Conservation (phyloP, 768 basidiomycete genomes). For the Rhodotorula babjevae region DNA sequence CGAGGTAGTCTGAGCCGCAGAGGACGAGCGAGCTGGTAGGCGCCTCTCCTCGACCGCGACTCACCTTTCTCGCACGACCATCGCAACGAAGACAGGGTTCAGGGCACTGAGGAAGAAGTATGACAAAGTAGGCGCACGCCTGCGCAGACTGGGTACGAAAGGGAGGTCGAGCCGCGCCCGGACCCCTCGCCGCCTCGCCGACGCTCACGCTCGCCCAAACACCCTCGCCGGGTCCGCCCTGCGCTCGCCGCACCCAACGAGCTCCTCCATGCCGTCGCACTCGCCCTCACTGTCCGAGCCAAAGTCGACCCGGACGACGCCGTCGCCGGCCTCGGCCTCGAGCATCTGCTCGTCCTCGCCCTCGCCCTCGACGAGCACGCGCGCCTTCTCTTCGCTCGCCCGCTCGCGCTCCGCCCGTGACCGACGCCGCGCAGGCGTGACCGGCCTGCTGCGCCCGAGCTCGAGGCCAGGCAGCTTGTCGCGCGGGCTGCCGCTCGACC, state of each 20-base stretch:
- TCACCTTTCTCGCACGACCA: too few species aligned
- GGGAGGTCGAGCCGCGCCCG: too few species aligned
- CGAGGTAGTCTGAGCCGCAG: too few species aligned
- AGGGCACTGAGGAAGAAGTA: too few species aligned
- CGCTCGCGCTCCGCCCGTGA: background rate
- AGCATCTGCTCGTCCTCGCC: too few species aligned
- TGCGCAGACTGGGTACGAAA: too few species aligned
- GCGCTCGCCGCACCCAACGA: background rate
- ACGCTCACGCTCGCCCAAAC: slow-evolving; percentile 8
- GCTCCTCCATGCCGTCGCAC: background rate
- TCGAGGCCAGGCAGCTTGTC: slow-evolving; percentile 9
- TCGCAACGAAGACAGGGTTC: too few species aligned
- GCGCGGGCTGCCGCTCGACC: background rate
- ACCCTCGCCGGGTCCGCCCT: background rate
- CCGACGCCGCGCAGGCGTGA: slow-evolving; percentile 1
- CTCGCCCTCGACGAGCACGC: too few species aligned
- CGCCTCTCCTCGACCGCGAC: too few species aligned
- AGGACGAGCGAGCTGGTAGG: too few species aligned
- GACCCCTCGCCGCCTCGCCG: background rate
- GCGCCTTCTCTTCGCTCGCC: background rate
- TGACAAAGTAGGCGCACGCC: too few species aligned
- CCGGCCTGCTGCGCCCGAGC: background rate
- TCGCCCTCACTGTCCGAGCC: background rate
- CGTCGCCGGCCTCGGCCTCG: background rate
- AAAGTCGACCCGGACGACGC: background rate